Evolutionary conservation across 176 grass and related monocot species (phyloP).

Genomic region (Alloteropsis semialata): DNA sequence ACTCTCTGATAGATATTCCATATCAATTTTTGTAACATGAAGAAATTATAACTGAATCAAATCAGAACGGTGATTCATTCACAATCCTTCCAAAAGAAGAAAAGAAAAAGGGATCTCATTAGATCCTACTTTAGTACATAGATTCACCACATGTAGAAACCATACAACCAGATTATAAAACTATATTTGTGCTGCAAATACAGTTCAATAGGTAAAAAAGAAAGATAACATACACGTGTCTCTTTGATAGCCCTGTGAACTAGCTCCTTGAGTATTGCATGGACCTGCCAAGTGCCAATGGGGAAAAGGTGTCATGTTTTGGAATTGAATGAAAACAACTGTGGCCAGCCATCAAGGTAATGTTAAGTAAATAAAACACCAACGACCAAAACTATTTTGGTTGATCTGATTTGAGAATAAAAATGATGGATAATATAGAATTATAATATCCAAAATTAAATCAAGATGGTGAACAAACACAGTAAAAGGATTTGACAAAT

Average conservation of each 20-base stretch:
- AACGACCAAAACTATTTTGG: not conserved
- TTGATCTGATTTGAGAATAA: not conserved
- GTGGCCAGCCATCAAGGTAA: not conserved
- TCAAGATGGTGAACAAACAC: not conserved
- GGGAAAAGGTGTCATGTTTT: not conserved
- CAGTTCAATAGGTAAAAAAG: not conserved
- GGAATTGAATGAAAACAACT: not conserved
- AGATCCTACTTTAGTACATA: not conserved
- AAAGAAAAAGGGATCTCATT: slow-evolving; percentile 2
- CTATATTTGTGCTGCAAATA: not conserved
- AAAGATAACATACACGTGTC: slow-evolving; percentile 51
- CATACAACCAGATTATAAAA: not conserved
- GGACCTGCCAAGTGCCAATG: slow-evolving; percentile 55
- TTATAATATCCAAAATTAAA: not conserved
- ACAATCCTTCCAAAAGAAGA: not conserved
- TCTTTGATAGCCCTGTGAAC: slow-evolving; percentile 87
- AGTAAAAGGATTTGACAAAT: not conserved
- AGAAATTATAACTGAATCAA: not conserved
- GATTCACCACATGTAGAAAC: not conserved
- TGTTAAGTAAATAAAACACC: not conserved
- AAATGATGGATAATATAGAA: not conserved
- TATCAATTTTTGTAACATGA: not conserved
- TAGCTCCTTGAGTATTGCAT: slow-evolving; percentile 87
- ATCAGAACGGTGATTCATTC: not conserved
- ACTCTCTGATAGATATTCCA: not conserved